phyloP scores from a whole-genome alignment of 345 rosid genomes.

The Brassica cretica region DNA sequence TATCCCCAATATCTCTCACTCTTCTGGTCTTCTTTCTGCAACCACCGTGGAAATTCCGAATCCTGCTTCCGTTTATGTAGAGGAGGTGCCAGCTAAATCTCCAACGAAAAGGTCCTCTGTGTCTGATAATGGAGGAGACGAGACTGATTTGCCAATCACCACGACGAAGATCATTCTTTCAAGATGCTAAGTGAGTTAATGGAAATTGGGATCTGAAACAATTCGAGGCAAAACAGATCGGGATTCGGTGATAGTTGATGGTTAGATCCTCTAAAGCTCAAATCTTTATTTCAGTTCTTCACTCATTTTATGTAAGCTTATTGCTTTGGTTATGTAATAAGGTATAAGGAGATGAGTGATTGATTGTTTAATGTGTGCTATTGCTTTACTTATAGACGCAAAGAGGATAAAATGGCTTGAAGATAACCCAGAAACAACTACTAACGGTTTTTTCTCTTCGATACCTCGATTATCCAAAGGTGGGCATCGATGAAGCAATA shows the following conservation, averaged over 20 bases:
- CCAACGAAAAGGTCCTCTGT: slow-evolving; percentile 13
- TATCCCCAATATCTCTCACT: slow-evolving; percentile 19
- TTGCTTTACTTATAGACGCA: slow-evolving; percentile 51
- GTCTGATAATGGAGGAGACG: slow-evolving; percentile 32
- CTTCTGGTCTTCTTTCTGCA: slow-evolving; percentile 40
- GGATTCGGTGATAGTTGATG: slow-evolving; percentile 95
- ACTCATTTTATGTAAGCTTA: neutral
- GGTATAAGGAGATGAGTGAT: slow-evolving; percentile 4
- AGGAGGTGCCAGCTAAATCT: slow-evolving; percentile 12
- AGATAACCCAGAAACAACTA: neutral
- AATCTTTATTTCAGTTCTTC: too few relatives aligned
- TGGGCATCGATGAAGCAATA: too few relatives aligned
- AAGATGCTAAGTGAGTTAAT: slow-evolving; percentile 52
- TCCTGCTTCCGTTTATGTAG: slow-evolving; percentile 4
- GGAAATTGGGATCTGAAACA: slow-evolving; percentile 93
- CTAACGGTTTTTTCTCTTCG: too few relatives aligned
- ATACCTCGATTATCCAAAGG: too few relatives aligned
- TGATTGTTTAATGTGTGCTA: neutral
- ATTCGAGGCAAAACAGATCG: slow-evolving; percentile 76
- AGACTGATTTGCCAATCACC: slow-evolving; percentile 10
- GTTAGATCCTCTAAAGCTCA: slow-evolving; percentile 41
- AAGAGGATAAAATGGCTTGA: slow-evolving; percentile 93
- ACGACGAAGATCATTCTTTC: slow-evolving; percentile 41
- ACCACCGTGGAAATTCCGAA: slow-evolving; percentile 29
- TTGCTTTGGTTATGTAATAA: slow-evolving; percentile 3